Percentiles rank a stretch among this genome's conserved stretches.
These are phyloP conservation scores for Metarhizium robertsii DNA, from an alignment of 2,329 filamentous ascomycete genomes.

Conservation along the genomic window DNA sequence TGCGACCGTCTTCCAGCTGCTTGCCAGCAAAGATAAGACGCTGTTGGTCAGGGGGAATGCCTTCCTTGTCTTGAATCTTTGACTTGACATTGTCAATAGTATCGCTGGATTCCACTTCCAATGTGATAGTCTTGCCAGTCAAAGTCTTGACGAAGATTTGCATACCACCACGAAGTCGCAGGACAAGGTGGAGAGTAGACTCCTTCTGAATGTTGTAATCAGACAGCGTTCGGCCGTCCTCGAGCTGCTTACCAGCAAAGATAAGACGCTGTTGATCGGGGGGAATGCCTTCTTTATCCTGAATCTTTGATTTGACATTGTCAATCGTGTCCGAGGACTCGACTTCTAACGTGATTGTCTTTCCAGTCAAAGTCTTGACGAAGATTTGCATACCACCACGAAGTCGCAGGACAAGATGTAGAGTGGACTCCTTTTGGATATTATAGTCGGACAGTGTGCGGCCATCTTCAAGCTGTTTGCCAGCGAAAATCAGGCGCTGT, in stretches of 20 bases:
- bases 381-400: slow-evolving; percentile 88
- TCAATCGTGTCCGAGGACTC: slow-evolving; percentile 87
- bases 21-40: slow-evolving; percentile 94
- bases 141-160: slow-evolving; percentile 71
- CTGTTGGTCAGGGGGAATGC: slow-evolving; percentile 92
- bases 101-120: slow-evolving; percentile 81
- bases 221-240: slow-evolving; percentile 81
- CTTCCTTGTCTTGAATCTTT: slow-evolving; percentile 98
- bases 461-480: slow-evolving; percentile 92
- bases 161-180: slow-evolving; percentile 76
- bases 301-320: slow-evolving; percentile 91
- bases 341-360: slow-evolving; percentile 89
- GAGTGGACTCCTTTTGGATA: slow-evolving; percentile 86
- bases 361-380: slow-evolving; percentile 80
- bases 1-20: slow-evolving; percentile 90
- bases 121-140: slow-evolving; percentile 90
- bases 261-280: slow-evolving; percentile 92
- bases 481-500: slow-evolving; percentile 90
- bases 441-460: slow-evolving; percentile 89
- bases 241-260: slow-evolving; percentile 87
- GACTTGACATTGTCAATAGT: slow-evolving; percentile 96
- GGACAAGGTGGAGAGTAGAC: slow-evolving; percentile 70
- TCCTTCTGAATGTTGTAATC: slow-evolving; percentile 99
- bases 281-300: slow-evolving; percentile 87
- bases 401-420: slow-evolving; percentile 78